phyloP scores from a whole-genome alignment of 176 grass and related monocot species.

The Otatea glauca region DNA sequence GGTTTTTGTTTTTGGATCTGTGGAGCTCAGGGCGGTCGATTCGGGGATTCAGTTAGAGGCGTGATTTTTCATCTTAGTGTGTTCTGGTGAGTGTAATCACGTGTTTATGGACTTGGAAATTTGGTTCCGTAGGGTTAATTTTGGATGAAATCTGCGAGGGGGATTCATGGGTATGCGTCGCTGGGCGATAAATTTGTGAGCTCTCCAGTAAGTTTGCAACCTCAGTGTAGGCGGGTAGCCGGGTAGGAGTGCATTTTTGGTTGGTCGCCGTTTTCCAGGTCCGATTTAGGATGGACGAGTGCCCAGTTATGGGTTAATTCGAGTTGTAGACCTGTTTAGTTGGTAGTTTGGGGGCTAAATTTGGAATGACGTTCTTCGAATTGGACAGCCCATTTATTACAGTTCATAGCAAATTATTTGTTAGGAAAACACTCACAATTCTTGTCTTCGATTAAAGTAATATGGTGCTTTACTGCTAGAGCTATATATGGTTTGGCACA shows the following conservation, averaged over 20 bases:
- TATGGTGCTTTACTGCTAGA: neutral
- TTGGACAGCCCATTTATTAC: neutral
- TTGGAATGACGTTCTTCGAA: neutral
- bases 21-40: neutral
- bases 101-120: neutral
- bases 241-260: conserved; percentile 2
- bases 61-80: neutral
- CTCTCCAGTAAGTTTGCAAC: neutral
- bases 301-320: neutral
- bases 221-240: neutral
- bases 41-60: neutral
- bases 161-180: neutral
- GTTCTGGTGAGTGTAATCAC: neutral
- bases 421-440: neutral
- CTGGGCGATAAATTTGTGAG: neutral
- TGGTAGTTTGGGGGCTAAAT: neutral
- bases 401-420: neutral
- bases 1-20: conserved; percentile 22
- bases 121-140: conserved; percentile 15
- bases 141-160: neutral
- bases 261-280: conserved; percentile 28
- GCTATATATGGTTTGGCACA: neutral
- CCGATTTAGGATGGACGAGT: neutral
- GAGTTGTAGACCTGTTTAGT: neutral
- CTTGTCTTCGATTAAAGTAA: neutral